Conservation (phyloP, 495 filamentous ascomycete genomes). For the Eremomyces bilateralis region DNA sequence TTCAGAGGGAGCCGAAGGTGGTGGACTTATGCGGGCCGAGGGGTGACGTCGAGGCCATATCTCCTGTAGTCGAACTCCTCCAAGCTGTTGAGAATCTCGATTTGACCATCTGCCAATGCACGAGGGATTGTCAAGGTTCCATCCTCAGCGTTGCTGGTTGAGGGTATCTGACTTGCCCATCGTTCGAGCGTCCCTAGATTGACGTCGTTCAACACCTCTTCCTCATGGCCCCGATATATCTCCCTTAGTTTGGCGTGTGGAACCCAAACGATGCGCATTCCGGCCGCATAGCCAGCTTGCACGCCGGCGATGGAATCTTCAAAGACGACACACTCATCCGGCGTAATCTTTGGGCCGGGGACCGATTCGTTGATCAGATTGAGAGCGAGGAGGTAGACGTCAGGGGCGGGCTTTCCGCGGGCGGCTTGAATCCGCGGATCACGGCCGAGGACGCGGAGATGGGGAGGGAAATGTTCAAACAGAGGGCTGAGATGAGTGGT, state of each 20-base stretch:
- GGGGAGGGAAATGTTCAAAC: constrained; percentile 3
- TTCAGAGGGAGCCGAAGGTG: too few species aligned
- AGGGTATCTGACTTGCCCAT: too few species aligned
- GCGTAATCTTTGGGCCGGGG: constrained; percentile 4
- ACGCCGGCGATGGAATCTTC: constrained; percentile 24
- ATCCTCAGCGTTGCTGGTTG: too few species aligned
- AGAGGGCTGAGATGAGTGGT: constrained; percentile 3
- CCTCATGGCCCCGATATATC: constrained; percentile 14
- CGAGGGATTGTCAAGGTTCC: too few species aligned
- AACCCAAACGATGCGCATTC: constrained; percentile 26
- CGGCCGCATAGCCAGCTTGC: constrained; percentile 23
- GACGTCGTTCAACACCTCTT: constrained; percentile 17
- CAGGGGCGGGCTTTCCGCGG: constrained; percentile 19
- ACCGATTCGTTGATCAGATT: constrained; percentile 13
- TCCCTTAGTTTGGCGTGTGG: constrained; percentile 18
- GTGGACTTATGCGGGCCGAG: too few species aligned
- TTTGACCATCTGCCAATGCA: too few species aligned
- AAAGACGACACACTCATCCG: constrained; percentile 23
- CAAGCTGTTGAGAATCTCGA: too few species aligned
- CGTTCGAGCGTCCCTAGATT: too few species aligned
- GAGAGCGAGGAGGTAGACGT: constrained; percentile 22
- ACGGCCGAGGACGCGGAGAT: constrained; percentile 16
- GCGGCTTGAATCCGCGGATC: constrained; percentile 15
- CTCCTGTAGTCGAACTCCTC: too few species aligned
- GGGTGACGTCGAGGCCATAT: too few species aligned